phyloP scores from a whole-genome alignment of 768 basidiomycete species.

The Calocybe gangraenosa region DNA sequence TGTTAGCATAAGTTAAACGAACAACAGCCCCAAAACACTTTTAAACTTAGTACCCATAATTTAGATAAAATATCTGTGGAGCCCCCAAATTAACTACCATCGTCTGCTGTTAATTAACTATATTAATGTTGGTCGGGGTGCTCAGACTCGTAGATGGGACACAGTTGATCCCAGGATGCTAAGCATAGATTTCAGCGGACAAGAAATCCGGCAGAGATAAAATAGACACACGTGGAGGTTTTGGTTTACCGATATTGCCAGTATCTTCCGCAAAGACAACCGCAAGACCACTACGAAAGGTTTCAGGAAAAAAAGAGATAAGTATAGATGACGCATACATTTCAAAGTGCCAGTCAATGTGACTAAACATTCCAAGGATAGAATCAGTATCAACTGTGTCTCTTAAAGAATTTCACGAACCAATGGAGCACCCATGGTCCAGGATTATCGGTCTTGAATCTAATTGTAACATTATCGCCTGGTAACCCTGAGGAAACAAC shows the following conservation, averaged over 20 bases:
- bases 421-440: conserved; percentile 52
- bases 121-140: not conserved
- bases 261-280: conserved; percentile 37
- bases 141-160: conserved; percentile 24
- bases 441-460: conserved; percentile 48
- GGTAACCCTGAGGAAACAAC: conserved; percentile 28
- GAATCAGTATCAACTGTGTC: not conserved
- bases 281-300: conserved; percentile 29
- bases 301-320: not conserved
- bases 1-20: conserved; percentile 33
- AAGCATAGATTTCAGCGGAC: not conserved
- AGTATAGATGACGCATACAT: conserved; percentile 19
- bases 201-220: not conserved
- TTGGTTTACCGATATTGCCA: not conserved
- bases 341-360: conserved; percentile 52
- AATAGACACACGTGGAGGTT: conserved; percentile 5
- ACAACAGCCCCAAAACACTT: conserved; percentile 31
- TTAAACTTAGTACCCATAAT: no score
- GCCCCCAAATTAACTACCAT: not conserved
- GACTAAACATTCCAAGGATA: conserved; percentile 24
- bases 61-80: not conserved
- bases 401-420: conserved; percentile 16
- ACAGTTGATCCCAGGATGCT: conserved; percentile 32
- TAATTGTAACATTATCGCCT: conserved; percentile 38
- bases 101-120: not conserved